Evolutionary conservation across 2,329 filamentous ascomycete genomes (phyloP), one percentile per base, ranked within the genome.

Genomic region (Colletotrichum gloeosporioides): DNA sequence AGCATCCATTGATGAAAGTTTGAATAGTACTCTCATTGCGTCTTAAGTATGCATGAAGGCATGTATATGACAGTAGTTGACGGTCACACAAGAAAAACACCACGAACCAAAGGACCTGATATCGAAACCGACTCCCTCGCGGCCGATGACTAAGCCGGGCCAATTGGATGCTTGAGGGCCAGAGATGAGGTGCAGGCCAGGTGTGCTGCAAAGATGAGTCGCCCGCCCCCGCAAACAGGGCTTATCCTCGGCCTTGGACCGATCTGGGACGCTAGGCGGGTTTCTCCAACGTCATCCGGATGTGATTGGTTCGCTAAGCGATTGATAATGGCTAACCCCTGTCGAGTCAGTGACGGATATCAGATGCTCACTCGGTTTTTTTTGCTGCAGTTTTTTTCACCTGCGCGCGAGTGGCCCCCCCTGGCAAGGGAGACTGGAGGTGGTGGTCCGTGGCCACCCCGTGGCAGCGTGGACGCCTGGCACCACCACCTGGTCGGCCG

Each of bases 311-410:
- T 80, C 76, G 79, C 78, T 71, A 79, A 75, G 65, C 78, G 74
- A 67, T 78, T 74, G 78, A 78, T 78, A 79, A 62, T 79, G 79
- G 77, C 75, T 69, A 66, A 77, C 76, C 83, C 83, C 80, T 85
- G 83, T 80, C 80, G 74, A 79, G 78, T 79, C 77, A 79, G 75
- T 78, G 78, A 73, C 78, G 78, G 80, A 85, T 85, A 85, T 85
- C 83, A 85, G 82, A 84, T 81, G 82, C 77, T 78, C 68, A 63
- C 77, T 79, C 81, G 34, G 67, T 69, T 76, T 76, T 65, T 63
- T 72, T 68, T 68, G n/a, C 53, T 8, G 29, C 62, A 25, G 29
- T 36, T 22, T 49, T 49, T 66, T 66, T 31, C 44, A 12, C 62
- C 39, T 66, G 63, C 39, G 36, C 31, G 34, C 15, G 62, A 34